Conservation (phyloP, 768 basidiomycete genomes). For the Xerocomus potaroensis region DNA sequence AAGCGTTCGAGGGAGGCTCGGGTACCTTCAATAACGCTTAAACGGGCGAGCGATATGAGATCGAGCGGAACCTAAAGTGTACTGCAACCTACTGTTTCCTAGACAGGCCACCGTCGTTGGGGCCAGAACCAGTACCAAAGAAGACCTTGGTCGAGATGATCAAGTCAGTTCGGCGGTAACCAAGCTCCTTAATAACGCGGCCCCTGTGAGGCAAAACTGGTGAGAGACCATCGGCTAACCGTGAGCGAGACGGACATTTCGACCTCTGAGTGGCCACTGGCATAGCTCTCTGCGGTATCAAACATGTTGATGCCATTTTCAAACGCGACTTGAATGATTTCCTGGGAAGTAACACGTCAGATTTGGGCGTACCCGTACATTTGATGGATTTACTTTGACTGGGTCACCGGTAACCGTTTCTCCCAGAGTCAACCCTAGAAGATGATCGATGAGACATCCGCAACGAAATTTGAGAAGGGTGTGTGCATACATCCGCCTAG, state of each 20-base stretch:
- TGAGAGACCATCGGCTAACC: background rate
- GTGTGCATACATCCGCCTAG: slow-evolving; percentile 45
- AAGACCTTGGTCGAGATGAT: slow-evolving; percentile 56
- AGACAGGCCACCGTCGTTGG: slow-evolving; percentile 38
- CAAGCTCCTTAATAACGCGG: slow-evolving; percentile 51
- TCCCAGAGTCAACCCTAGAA: slow-evolving; percentile 43
- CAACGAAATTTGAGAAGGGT: background rate
- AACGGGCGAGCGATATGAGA: background rate
- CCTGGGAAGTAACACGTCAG: slow-evolving; percentile 24
- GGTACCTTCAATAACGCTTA: slow-evolving; percentile 52
- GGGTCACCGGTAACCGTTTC: slow-evolving; percentile 46
- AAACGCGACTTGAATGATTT: slow-evolving; percentile 51
- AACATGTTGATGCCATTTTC: slow-evolving; percentile 52
- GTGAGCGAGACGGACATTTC: slow-evolving; percentile 39
- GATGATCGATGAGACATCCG: background rate
- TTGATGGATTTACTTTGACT: slow-evolving; percentile 36
- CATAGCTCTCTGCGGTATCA: slow-evolving; percentile 44
- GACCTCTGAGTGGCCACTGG: slow-evolving; percentile 45
- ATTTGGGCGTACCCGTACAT: no score
- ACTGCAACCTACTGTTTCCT: slow-evolving; percentile 26
- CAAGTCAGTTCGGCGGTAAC: slow-evolving; percentile 45
- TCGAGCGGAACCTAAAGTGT: background rate
- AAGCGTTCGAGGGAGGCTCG: slow-evolving; percentile 47
- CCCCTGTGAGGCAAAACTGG: slow-evolving; percentile 32
- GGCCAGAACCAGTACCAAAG: slow-evolving; percentile 49